Evolutionary conservation across 768 basidiomycete species (phyloP).

Genomic region (Russula emetica): DNA sequence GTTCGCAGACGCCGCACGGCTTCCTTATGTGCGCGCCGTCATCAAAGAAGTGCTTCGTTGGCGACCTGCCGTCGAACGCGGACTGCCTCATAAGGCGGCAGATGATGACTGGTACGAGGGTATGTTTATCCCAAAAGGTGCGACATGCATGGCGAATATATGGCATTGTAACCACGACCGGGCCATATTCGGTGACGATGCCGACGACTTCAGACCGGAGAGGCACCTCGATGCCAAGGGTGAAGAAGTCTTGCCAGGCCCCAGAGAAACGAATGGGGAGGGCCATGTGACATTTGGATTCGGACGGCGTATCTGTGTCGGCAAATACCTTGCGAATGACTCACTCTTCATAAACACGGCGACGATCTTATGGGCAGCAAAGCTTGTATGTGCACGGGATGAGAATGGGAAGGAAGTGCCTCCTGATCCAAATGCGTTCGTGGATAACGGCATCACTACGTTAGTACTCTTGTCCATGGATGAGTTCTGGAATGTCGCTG

Average conservation of each 20-base stretch:
- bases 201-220: slow-evolving; percentile 28
- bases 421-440: neutral
- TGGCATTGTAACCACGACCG: slow-evolving; percentile 30
- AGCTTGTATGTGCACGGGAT: neutral
- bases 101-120: slow-evolving; percentile 25
- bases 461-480: neutral
- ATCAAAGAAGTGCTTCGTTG: slow-evolving; percentile 24
- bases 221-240: slow-evolving; percentile 31
- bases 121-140: slow-evolving; percentile 36
- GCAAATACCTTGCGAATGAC: slow-evolving; percentile 28
- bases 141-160: slow-evolving; percentile 34
- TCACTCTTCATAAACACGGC: slow-evolving; percentile 35
- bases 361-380: slow-evolving; percentile 29
- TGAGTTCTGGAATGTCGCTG: neutral
- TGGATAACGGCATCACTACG: neutral
- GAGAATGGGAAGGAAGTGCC: neutral
- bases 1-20: slow-evolving; percentile 14
- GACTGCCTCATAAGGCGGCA: slow-evolving; percentile 25
- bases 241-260: slow-evolving; percentile 11
- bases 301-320: slow-evolving; percentile 27
- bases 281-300: slow-evolving; percentile 32
- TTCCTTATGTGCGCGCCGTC: slow-evolving; percentile 25
- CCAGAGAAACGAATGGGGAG: slow-evolving; percentile 32
- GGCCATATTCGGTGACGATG: slow-evolving; percentile 30
- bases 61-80: slow-evolving; percentile 9